These are phyloP conservation scores for Oropetium thomaeum DNA, from an alignment of 176 grass and related monocot species.

Conservation along the genomic window DNA sequence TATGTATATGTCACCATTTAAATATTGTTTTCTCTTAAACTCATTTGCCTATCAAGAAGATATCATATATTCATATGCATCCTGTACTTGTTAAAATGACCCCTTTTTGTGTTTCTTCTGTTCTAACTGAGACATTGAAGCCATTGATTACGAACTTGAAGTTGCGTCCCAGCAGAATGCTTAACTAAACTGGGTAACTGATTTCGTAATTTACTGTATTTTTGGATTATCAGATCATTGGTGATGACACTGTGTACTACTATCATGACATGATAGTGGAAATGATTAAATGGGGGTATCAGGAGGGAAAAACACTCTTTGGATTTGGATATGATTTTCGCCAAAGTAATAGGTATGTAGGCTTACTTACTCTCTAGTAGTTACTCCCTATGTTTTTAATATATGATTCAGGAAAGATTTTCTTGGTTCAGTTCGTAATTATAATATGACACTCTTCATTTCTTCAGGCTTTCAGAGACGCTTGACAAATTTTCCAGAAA, in stretches of 20 bases:
- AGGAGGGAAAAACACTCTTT: slow-evolving; percentile 95
- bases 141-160: not conserved
- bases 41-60: not conserved
- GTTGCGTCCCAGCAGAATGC: not conserved
- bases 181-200: not conserved
- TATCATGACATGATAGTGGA: slow-evolving; percentile 99
- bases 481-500: slow-evolving; percentile 76
- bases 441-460: not conserved
- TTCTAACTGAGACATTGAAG: not conserved
- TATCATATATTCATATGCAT: not conserved
- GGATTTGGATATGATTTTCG: slow-evolving; percentile 99
- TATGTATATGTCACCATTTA: not conserved
- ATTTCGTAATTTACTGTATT: slow-evolving; percentile 10
- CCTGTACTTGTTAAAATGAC: not conserved
- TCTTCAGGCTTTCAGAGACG: slow-evolving; percentile 74
- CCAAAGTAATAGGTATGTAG: slow-evolving; percentile 79
- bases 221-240: slow-evolving; percentile 60
- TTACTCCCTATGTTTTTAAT: not conserved
- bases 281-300: slow-evolving; percentile 97
- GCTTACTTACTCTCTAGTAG: not conserved
- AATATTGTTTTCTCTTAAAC: not conserved
- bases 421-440: not conserved
- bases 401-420: not conserved
- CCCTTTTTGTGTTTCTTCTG: not conserved
- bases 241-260: slow-evolving; percentile 78